These are phyloP conservation scores for Tritrichomonas musculus DNA, from an alignment of 208 protist species.

Conservation along the genomic window DNA sequence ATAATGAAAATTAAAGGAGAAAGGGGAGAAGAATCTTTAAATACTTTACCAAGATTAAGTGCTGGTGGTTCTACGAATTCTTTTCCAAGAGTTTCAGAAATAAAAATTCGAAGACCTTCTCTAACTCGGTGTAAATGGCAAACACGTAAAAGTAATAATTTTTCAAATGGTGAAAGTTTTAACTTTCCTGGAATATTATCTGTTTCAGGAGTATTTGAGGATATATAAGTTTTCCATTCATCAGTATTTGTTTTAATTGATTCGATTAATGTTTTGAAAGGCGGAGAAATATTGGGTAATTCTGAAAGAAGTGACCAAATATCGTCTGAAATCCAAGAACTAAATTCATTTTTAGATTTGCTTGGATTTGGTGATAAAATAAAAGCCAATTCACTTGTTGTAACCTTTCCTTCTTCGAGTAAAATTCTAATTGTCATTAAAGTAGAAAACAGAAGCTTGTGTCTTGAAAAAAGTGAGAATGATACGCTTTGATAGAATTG, in stretches of 20 bases:
- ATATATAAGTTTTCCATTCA: background rate
- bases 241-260: background rate
- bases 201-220: background rate
- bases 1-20: conserved; percentile 98
- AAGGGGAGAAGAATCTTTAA: conserved; percentile 75
- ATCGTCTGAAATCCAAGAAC: conserved; percentile 60
- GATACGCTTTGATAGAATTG: conserved; percentile 71
- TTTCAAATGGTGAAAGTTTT: conserved; percentile 65
- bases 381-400: conserved; percentile 47
- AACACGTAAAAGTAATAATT: conserved; percentile 79
- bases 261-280: background rate
- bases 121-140: conserved; percentile 84
- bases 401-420: conserved; percentile 51
- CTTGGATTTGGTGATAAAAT: conserved; percentile 42
- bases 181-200: background rate
- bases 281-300: background rate
- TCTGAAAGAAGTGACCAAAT: background rate
- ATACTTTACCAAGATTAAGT: conserved; percentile 75
- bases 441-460: conserved; percentile 97
- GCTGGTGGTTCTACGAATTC: conserved; percentile 48
- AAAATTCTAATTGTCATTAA: conserved; percentile 68
- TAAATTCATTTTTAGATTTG: background rate
- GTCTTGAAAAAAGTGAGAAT: conserved; percentile 88
- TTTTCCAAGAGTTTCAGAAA: background rate
- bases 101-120: conserved; percentile 66